These are phyloP conservation scores for Eimeria falciformis DNA, from an alignment of 169 alveolate genomes.

Conservation along the genomic window DNA sequence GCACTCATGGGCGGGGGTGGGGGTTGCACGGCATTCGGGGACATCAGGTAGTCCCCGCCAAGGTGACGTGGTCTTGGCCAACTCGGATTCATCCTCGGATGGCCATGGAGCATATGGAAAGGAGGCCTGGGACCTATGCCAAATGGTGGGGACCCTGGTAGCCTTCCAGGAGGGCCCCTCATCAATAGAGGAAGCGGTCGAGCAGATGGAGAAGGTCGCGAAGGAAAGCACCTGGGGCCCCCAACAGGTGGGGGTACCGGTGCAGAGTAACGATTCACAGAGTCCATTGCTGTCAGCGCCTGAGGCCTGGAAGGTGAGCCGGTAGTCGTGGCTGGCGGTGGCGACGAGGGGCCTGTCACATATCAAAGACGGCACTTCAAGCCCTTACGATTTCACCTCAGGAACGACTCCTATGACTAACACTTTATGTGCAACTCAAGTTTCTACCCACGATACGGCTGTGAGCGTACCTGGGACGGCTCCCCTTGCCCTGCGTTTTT, in stretches of 20 bases:
- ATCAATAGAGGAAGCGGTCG: background rate
- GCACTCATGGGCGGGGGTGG: constrained; percentile 56
- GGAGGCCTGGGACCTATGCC: constrained; percentile 50
- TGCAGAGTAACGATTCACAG: background rate
- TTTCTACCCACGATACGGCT: too few species aligned
- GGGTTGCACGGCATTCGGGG: constrained; percentile 62
- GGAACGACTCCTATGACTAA: too few species aligned
- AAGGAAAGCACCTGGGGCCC: constrained; percentile 26
- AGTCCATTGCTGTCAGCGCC: constrained; percentile 1
- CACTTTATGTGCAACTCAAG: too few species aligned
- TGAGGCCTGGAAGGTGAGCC: constrained; percentile 32
- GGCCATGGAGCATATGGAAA: constrained; percentile 41
- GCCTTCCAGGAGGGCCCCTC: constrained; percentile 49
- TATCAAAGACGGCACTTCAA: too few species aligned
- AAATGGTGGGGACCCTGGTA: constrained; percentile 48
- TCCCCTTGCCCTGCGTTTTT: constrained; percentile 59
- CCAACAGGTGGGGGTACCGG: constrained; percentile 36
- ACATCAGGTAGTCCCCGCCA: constrained; percentile 49
- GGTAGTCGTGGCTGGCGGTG: constrained; percentile 41
- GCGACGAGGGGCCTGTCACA: constrained; percentile 40
- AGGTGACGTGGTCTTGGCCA: constrained; percentile 60
- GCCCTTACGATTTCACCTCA: too few species aligned
- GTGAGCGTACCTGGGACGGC: constrained; percentile 35
- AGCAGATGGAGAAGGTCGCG: constrained; percentile 42
- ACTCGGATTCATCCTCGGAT: constrained; percentile 33